These are phyloP conservation scores for Nannochloris sp. DNA, from an alignment of 139 green algal species.

Conservation along the genomic window DNA sequence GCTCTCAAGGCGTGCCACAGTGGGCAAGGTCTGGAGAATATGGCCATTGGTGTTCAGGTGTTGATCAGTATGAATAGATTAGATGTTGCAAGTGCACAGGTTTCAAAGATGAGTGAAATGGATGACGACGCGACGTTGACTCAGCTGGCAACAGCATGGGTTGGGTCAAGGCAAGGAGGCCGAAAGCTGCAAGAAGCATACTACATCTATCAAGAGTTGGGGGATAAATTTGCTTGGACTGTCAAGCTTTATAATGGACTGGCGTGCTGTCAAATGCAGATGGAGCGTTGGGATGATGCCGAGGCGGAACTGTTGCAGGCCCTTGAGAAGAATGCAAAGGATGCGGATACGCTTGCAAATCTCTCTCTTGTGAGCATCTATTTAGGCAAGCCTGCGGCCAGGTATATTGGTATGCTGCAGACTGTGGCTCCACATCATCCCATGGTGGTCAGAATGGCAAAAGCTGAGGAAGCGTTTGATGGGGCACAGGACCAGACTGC, in stretches of 20 bases:
- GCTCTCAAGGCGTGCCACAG: conserved; percentile 81
- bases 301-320: conserved; percentile 67
- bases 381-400: conserved; percentile 68
- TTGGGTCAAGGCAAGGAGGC: conserved; percentile 76
- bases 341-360: conserved; percentile 90
- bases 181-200: conserved; percentile 88
- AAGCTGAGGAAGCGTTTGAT: conserved; percentile 58
- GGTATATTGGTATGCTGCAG: conserved; percentile 62
- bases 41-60: conserved; percentile 70
- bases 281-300: conserved; percentile 65
- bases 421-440: conserved; percentile 52
- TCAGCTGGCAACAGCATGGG: conserved; percentile 91
- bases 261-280: conserved; percentile 84
- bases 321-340: conserved; percentile 80
- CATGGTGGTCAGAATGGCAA: conserved; percentile 37
- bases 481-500: conserved; percentile 34
- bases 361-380: conserved; percentile 70
- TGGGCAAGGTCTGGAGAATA: conserved; percentile 64
- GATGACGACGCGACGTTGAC: conserved; percentile 95
- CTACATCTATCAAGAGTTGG: conserved; percentile 94
- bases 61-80: conserved; percentile 83
- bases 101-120: conserved; percentile 66
- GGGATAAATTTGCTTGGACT: conserved; percentile 92
- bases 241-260: conserved; percentile 74
- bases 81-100: conserved; percentile 81